Percentiles rank a stretch among this genome's conserved stretches.
Evolutionary conservation across 1,139 yeast genomes (phyloP).

Genomic region (Blastobotrys ciferrii): DNA sequence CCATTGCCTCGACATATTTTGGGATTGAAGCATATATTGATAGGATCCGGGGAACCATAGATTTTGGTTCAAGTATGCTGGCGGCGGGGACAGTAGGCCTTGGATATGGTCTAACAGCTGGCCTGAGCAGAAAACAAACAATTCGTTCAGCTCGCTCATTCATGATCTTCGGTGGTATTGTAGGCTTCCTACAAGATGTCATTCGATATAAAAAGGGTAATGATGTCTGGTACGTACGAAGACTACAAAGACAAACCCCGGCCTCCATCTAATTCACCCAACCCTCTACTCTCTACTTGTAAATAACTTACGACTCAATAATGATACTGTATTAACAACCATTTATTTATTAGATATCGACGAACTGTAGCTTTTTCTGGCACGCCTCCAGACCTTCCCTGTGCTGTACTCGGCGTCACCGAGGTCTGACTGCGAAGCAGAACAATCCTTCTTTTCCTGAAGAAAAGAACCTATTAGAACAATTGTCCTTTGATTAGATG

Average conservation of each 20-base stretch:
- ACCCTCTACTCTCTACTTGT: too few species aligned
- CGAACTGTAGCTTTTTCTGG: too few species aligned
- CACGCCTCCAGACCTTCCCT: too few species aligned
- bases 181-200: conserved; percentile 67
- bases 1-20: conserved; percentile 52
- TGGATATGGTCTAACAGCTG: conserved; percentile 46
- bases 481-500: too few species aligned
- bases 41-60: conserved; percentile 51
- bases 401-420: too few species aligned
- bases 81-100: conserved; percentile 56
- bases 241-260: neutral
- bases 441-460: too few species aligned
- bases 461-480: too few species aligned
- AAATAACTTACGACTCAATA: neutral
- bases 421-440: too few species aligned
- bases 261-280: neutral
- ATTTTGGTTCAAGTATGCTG: conserved; percentile 58
- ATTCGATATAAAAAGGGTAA: conserved; percentile 60
- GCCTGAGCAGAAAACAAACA: conserved; percentile 49
- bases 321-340: neutral
- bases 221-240: conserved; percentile 55
- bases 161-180: conserved; percentile 51
- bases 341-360: too few species aligned
- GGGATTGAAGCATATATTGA: conserved; percentile 65
- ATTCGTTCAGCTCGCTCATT: conserved; percentile 53